These are phyloP conservation scores for Jamesozyma lodderae DNA, from an alignment of 805 yeast species.

Conservation along the genomic window DNA sequence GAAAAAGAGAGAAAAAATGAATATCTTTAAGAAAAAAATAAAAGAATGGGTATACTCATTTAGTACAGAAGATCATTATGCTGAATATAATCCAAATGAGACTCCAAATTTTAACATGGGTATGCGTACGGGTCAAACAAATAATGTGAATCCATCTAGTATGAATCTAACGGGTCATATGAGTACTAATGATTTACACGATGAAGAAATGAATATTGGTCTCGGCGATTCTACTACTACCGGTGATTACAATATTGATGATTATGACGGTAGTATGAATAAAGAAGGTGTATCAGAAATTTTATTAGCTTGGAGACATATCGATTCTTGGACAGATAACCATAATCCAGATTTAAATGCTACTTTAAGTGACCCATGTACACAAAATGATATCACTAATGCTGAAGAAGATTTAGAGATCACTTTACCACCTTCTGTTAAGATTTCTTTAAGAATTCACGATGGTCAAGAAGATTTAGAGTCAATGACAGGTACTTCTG, in stretches of 20 bases:
- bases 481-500: constrained; percentile 55
- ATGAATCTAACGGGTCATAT: constrained; percentile 12
- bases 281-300: constrained; percentile 66
- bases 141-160: constrained; percentile 11
- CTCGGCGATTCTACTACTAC: constrained; percentile 10
- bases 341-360: constrained; percentile 76
- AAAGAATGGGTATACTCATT: constrained; percentile 55
- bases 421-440: constrained; percentile 68
- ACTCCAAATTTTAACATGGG: constrained; percentile 25
- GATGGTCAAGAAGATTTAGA: constrained; percentile 87
- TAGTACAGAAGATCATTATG: constrained; percentile 60
- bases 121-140: constrained; percentile 11
- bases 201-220: constrained; percentile 15
- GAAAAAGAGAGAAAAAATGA: constrained; percentile 19
- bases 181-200: constrained; percentile 8
- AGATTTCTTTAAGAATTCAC: constrained; percentile 70
- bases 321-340: constrained; percentile 72
- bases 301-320: constrained; percentile 78
- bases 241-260: constrained; percentile 30
- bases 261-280: constrained; percentile 9
- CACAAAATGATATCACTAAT: constrained; percentile 67
- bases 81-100: constrained; percentile 49
- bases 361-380: constrained; percentile 69
- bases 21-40: constrained; percentile 36
- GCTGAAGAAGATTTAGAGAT: constrained; percentile 76